Conservation (phyloP, 2,329 filamentous ascomycete species). For the Penicillium crustosum region DNA sequence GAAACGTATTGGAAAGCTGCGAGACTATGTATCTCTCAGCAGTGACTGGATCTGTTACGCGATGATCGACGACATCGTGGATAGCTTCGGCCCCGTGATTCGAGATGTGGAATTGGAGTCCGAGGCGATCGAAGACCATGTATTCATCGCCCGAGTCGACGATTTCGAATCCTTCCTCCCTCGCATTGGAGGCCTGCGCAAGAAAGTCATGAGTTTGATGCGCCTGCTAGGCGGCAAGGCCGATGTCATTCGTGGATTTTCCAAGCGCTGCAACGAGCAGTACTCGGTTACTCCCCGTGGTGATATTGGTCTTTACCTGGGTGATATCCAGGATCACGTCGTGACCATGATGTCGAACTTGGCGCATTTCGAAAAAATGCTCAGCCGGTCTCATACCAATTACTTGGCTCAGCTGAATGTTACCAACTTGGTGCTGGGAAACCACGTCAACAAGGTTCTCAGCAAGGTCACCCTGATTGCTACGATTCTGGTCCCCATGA, state of each 20-base stretch:
- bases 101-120: slow-evolving; percentile 82
- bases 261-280: slow-evolving; percentile 97
- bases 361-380: slow-evolving; percentile 95
- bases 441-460: slow-evolving; percentile 81
- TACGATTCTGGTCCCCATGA: slow-evolving; percentile 93
- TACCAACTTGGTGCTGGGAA: slow-evolving; percentile 85
- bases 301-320: slow-evolving; percentile 94
- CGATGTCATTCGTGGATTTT: slow-evolving; percentile 96
- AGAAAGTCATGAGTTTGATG: slow-evolving; percentile 91
- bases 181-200: slow-evolving; percentile 84
- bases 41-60: slow-evolving; percentile 99
- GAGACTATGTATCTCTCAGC: slow-evolving; percentile 91
- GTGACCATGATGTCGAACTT: slow-evolving; percentile 99
- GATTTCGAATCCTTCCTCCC: slow-evolving; percentile 86
- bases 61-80: slow-evolving; percentile 96
- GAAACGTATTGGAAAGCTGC: slow-evolving; percentile 85
- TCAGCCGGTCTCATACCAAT: slow-evolving; percentile 90
- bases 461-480: slow-evolving; percentile 94
- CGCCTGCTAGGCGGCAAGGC: slow-evolving; percentile 93
- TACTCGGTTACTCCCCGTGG: slow-evolving; percentile 93
- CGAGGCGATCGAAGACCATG: slow-evolving; percentile 90
- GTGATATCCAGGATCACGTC: slow-evolving; percentile 98
- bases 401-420: slow-evolving; percentile 94
- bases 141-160: slow-evolving; percentile 87
- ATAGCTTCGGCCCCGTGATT: slow-evolving; percentile 89